Evolutionary conservation across 176 grass and related monocot genomes (phyloP), one percentile per base, ranked within the genome.

Genomic region (Typha latifolia): DNA sequence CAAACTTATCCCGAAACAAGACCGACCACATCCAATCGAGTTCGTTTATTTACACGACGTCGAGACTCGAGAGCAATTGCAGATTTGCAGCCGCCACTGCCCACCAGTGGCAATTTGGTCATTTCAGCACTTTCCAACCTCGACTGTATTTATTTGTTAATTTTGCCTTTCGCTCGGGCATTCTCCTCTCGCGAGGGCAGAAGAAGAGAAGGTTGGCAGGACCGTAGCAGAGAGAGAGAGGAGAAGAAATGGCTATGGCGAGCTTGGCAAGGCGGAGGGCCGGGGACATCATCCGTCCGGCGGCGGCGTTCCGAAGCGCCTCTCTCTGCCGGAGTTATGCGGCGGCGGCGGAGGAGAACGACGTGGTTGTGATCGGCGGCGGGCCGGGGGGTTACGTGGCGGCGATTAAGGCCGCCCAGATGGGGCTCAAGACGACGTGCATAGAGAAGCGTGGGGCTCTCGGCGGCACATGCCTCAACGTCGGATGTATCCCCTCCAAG

Each of bases 401-500:
- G 20, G 91, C 91, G 49, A 90, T 96, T 81, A 96, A 90, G 84
- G 87, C 87, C 14, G 82, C 87, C 55, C 91, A 90, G 79, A 49
- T 96, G 69, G 91, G 91, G 29, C 84, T 96, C 48, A 90, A 87
- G 67, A 96, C 91, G 56, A 96, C 91, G 49, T 96, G 87, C 82
- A 87, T 96, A 81, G 91, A 96, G 79, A 96, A 96, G 82, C 70
- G 87, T 51, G 91, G 87, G 4, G 10, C 81, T 12, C 84, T 96
- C 37, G 91, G 91, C 10, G 91, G 91, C 2, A 96, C 91, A 50
- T 96, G 84, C 77, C 91, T 96, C 73, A 96, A 96, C 77, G 87
- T 90, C 43, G 87, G 91, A 14, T 96, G 91, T 76, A 96, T 96
- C 73, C 91, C 91, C 6, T 90, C 87, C 66, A 96, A 96, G 91